Base-by-base conservation (phyloP, 1,284 basidiomycete genomes). In the Cystobasidium pallidum region DNA sequence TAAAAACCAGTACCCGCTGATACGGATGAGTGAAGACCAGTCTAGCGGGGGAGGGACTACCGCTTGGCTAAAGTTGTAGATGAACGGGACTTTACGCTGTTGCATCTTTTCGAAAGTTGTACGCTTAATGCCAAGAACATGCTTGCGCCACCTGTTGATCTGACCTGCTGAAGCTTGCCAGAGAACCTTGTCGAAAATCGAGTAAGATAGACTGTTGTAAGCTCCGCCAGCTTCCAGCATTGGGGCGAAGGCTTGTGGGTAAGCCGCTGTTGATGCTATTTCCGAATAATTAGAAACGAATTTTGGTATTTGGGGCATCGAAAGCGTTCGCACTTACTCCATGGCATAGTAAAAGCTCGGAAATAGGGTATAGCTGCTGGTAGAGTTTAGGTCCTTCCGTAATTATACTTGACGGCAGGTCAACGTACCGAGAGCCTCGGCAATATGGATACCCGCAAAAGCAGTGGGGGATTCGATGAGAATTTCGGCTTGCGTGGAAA, bases 91-190 rank as follows among this genome's bases (percentile, higher is more conserved):
- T 82, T 93, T 94, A 83, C 97, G 92, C 62, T 91, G 91, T 79
- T 95, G 92, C 86, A 98, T 89, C 82, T 89, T 91, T 81, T 97
- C 95, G 47, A 96, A 83, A 75, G 84, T 93, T 7, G 95, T 98
- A 70, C 88, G 84, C 2, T 86, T 86, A 52, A 99, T 86, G 39
- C 86, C 86, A 19, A 98, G 82, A 11, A 86, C 81, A 76, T 91
- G 87, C 76, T 88, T 87, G 32, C 96, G 85, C 93, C 94, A 99
- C 52, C 91, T 86, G 79, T 99, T 64, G 8, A 64, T 52, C 28
- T 64, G 62, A 15, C 62, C 47, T 28, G 62, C 43, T 17, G 47
- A 64, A 51, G 62, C 62, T 51, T 64, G 62, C 43, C 45, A 64
- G 15, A 64, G 47, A 15, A 49, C 30, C 19, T 64, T 49, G 21